Base-by-base conservation (phyloP, 75 land plant genomes). In the Adiantum capillusveneris region DNA sequence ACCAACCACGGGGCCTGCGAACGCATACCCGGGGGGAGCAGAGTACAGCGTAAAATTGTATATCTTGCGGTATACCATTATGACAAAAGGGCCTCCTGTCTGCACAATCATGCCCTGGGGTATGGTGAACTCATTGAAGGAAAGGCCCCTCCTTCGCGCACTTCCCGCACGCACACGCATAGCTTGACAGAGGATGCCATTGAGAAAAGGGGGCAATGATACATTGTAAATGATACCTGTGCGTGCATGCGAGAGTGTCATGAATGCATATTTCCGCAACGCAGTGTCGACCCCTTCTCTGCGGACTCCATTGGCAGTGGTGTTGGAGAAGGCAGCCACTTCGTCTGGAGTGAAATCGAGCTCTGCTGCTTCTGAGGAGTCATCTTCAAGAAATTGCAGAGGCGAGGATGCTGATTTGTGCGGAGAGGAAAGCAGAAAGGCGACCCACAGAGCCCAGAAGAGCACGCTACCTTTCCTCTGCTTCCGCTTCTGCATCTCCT, bases 121-220 rank as follows among this genome's bases (percentile, higher is more conserved):
- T n/a, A 46, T n/a, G 13, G 50, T 18, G 50, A 46, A 46, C 50
- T 46, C 22, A 14, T 46, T 46, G 50, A 46, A 46, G 17, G 50
- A 18, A 14, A 46, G 50, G 17, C 37, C 50, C 12, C 50, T 6
- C 50, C 22, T n/a, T 2, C 37, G 37, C 6, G 22, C 50, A 14
- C 22, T 18, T n/a, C 22, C 50, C 13, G 50, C 18, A 14, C 22
- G 22, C 22, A 46, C 22, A n/a, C 50, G 22, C 22, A n/a, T n/a
- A 17, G 50, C 50, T 17, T 46, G 22, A 46, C 22, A n/a, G 50
- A 21, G 22, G 50, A 46, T 46, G 12, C 50, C 50, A 5, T 21
- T 14, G 13, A 46, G 50, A 17, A 21, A 46, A 18, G 50, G 50
- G 17, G 22, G 18, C 17, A 46, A 14, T 6, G 18, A 3, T 3